Percentiles rank a stretch among this genome's conserved stretches.
Conservation (phyloP, 495 filamentous ascomycete genomes). For the Entonaema liquescens region DNA sequence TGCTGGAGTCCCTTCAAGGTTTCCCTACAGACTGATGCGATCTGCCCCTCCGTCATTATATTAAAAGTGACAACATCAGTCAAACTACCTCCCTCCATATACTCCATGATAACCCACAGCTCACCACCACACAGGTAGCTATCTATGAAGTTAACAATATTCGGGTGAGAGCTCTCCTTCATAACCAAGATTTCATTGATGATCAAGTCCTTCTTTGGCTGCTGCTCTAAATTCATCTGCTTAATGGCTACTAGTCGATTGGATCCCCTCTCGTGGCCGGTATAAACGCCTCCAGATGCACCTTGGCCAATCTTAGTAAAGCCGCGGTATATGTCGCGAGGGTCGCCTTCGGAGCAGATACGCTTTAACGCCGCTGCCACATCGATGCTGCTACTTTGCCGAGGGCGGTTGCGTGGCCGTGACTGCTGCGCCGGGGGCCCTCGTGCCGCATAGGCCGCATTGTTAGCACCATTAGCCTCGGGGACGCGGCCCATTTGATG, state of each 20-base stretch:
- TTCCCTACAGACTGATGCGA: constrained; percentile 94
- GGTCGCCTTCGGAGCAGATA: constrained; percentile 90
- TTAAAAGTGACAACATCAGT: constrained; percentile 99
- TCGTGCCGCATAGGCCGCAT: constrained; percentile 52
- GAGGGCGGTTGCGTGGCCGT: constrained; percentile 76
- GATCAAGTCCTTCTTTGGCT: constrained; percentile 98
- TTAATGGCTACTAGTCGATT: constrained; percentile 96
- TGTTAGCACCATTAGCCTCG: constrained; percentile 66
- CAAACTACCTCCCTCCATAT: constrained; percentile 97
- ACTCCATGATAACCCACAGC: constrained; percentile 99
- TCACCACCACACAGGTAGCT: constrained; percentile 89
- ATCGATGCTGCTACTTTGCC: constrained; percentile 78
- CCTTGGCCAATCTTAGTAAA: constrained; percentile 97
- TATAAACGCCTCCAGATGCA: constrained; percentile 94
- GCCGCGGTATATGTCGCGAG: constrained; percentile 83
- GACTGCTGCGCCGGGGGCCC: constrained; percentile 61
- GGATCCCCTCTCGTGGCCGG: constrained; percentile 82
- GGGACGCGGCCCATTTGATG: constrained; percentile 62
- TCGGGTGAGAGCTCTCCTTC: constrained; percentile 98
- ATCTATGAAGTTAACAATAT: constrained; percentile 99
- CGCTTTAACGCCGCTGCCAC: constrained; percentile 82
- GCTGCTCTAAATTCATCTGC: constrained; percentile 98
- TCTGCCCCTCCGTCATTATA: constrained; percentile 97
- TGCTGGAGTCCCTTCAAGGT: constrained; percentile 92
- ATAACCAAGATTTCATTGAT: constrained; percentile 99